phyloP scores from a whole-genome alignment of 495 filamentous ascomycete genomes.

The Talaromyces wortmannii region DNA sequence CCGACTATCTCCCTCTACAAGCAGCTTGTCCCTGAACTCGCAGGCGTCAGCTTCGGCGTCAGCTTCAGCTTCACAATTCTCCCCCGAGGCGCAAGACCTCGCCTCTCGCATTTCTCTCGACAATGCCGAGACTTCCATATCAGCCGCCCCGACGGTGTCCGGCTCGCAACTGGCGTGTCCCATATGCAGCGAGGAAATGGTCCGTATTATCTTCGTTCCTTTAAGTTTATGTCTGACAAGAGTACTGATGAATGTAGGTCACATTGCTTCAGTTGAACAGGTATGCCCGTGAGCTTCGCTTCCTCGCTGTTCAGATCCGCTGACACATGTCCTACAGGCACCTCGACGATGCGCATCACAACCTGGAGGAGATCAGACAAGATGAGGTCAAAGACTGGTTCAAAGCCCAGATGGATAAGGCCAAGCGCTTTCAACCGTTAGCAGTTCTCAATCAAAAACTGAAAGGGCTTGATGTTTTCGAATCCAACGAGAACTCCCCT shows the following conservation, averaged over 20 bases:
- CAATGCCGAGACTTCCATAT: constrained; percentile 39
- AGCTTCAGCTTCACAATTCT: constrained; percentile 44
- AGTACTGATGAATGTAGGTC: constrained; percentile 43
- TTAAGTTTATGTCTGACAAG: constrained; percentile 6
- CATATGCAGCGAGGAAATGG: constrained; percentile 97
- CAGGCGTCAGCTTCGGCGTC: constrained; percentile 45
- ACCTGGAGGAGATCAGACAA: constrained; percentile 87
- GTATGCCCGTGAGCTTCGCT: constrained; percentile 28
- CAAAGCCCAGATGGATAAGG: constrained; percentile 90
- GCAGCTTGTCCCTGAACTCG: constrained; percentile 54
- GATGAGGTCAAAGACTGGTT: constrained; percentile 99
- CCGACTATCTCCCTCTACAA: constrained; percentile 53
- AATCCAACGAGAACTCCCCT: constrained; percentile 71
- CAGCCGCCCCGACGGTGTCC: constrained; percentile 44
- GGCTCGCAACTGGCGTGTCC: constrained; percentile 75
- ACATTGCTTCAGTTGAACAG: constrained; percentile 90
- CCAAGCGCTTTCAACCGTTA: constrained; percentile 90
- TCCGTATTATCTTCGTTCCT: constrained; percentile 17
- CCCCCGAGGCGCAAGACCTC: constrained; percentile 51
- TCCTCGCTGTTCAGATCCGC: not conserved
- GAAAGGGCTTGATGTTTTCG: constrained; percentile 94
- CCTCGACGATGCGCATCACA: constrained; percentile 88
- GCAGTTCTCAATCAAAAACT: constrained; percentile 91
- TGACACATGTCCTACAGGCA: constrained; percentile 46
- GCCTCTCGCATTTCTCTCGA: constrained; percentile 51